Evolutionary conservation across 2,329 filamentous ascomycete species (phyloP), one percentile per base, ranked within the genome.

Genomic region (Monilinia fructicola): DNA sequence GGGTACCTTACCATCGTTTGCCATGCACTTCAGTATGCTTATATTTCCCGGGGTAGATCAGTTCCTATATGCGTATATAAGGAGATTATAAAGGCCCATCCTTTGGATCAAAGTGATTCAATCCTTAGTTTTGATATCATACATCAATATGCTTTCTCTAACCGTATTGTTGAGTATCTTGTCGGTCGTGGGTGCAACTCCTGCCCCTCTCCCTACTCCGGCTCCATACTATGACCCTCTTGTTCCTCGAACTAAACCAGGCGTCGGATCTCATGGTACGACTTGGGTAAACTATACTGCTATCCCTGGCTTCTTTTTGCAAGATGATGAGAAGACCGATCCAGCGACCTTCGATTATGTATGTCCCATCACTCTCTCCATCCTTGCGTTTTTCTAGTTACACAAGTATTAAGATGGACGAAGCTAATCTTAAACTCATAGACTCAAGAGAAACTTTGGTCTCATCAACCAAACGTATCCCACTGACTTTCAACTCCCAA

Each of bases 301-400:
- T 0, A 80, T 90, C 0, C 78, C 80, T 0, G 87, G 86, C 0
- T 85, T 87, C 75, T 90, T 90, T 72, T 77, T 86, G 28, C 88
- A 90, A 72, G 87, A 90, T 73, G 82, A 88, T 28, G 73, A 79
- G 0, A 73, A 78, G 4, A 90, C 87, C 0, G 78, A 85, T 66
- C 77, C 86, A 1, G 78, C 74, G 2, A 82, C 77, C 2, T 90
- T 90, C 76, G 86, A 90, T 76, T 90, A 90, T 73, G 87, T 90
- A 76, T 73, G 81, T 73, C 6, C 23, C 12, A 10, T 14, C 18
- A 11, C 26, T n/a, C 21, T 10, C 5, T 60, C 59, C 28, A 31
- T 59, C 14, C 4, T 18, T 14, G 11, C 14, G 26, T 23, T 14
- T 18, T n/a, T 46, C 40, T 16, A 1, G n/a, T 60, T 46, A 16